Base-by-base conservation (phyloP, 768 basidiomycete genomes). In the Cyclocybe cylindracea region DNA sequence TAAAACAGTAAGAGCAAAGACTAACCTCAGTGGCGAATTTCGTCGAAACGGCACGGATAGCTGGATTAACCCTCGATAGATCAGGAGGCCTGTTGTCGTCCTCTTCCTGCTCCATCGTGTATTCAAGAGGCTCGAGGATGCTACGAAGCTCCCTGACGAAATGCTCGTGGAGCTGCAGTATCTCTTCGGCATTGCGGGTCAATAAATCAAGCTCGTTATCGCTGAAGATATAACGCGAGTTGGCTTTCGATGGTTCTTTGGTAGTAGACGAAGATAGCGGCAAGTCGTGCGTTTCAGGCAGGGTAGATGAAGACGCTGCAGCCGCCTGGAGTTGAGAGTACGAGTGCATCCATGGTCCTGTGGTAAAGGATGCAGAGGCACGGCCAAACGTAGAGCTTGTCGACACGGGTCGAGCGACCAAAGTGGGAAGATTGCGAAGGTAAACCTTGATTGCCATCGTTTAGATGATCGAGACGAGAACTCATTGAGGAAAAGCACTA, bases 141-240 rank as follows among this genome's bases (percentile, higher is more conserved):
- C 64, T 63, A 34, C 73, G 68, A 39, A 92, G 75, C 56, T 80
- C 79, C 45, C 65, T 66, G n/a, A 84, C 75, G 39, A 93, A 83
- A 7, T 73, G 70, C 63, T 90, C 85, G 54, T 93, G 91, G 10
- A 90, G 67, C 19, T 75, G 69, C 46, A 93, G 75, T 18, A 93
- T 72, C 29, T 87, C 80, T 51, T 78, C 79, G 4, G 84, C 80
- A 70, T 91, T 91, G 39, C 89, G 80, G 38, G 78, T 79, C 50
- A 92, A 66, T 4, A 74, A 53, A 41, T 80, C 80, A 16, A 88
- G 66, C 61, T 90, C 87, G 10, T 62, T 63, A 43, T 81, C 75
- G 13, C 81, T 76, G 57, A 90, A 80, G 5, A 89, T 66, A 42
- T 77, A 75, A 11, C 78, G 82, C 6, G 73, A 59, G 32, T 70